A percentile compares a stretch with the other conserved stretches of the same genome.
Evolutionary conservation across 2,329 filamentous ascomycete genomes (phyloP).

Genomic region (Calonectria pseudoturangicola): DNA sequence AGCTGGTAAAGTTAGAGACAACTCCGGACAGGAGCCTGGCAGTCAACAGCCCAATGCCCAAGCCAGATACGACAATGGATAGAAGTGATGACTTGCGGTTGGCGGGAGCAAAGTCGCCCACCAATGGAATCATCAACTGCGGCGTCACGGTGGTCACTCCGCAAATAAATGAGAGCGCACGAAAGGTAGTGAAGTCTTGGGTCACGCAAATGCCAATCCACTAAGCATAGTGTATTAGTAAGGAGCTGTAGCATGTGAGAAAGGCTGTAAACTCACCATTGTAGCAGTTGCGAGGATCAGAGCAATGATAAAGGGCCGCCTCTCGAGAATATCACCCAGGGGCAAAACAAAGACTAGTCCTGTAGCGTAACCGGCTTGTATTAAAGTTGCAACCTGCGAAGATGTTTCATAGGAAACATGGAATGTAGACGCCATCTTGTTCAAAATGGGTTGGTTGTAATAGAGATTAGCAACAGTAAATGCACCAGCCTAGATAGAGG

Average conservation of each 20-base stretch:
- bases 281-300: slow-evolving; percentile 81
- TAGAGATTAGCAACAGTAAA: slow-evolving; percentile 89
- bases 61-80: slow-evolving; percentile 83
- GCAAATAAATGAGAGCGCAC: slow-evolving; percentile 82
- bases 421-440: slow-evolving; percentile 83
- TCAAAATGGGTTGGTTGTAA: slow-evolving; percentile 87
- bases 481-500: slow-evolving; percentile 69
- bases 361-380: slow-evolving; percentile 86
- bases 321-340: slow-evolving; percentile 80
- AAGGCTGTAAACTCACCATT: slow-evolving; percentile 68
- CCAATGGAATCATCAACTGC: slow-evolving; percentile 86
- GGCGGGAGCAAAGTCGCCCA: slow-evolving; percentile 84
- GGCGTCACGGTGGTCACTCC: slow-evolving; percentile 89
- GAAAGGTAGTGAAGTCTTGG: slow-evolving; percentile 77
- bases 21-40: slow-evolving; percentile 86
- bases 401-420: slow-evolving; percentile 81
- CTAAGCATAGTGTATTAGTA: slow-evolving; percentile 51
- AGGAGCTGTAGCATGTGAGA: too few relatives aligned
- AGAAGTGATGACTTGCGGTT: slow-evolving; percentile 81
- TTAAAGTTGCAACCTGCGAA: slow-evolving; percentile 81
- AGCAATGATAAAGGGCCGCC: slow-evolving; percentile 81
- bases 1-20: slow-evolving; percentile 82
- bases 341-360: slow-evolving; percentile 86
- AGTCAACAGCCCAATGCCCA: slow-evolving; percentile 84
- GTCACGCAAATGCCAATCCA: slow-evolving; percentile 85